Base-by-base conservation (phyloP, 257 asterid genomes). In the Thymus quinquecostatus region DNA sequence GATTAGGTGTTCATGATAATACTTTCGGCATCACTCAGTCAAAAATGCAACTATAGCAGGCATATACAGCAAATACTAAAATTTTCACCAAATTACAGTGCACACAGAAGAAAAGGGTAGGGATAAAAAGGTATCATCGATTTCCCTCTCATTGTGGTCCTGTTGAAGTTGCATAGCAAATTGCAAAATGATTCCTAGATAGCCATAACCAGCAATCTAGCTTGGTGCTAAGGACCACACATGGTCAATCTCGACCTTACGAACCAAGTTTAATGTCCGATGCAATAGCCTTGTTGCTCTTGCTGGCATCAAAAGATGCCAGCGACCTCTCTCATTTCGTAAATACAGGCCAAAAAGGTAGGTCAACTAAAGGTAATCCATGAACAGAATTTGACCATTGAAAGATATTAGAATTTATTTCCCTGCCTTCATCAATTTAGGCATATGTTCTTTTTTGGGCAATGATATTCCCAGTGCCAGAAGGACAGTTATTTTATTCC, bases 291-390 rank as follows among this genome's bases (percentile, higher is more conserved):
- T 71, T 70, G 58, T 47, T 66, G 63, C 63, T 64, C 76, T 58
- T 67, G 66, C 55, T 34, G 45, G 79, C 73, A 80, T 80, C 79
- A 50, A 64, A 71, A 72, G 73, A 74, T 78, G 74, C 80, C 56
- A 66, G 75, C 36, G 56, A 71, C 40, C 59, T 66, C 43, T 71
- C 53, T 36, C 54, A 68, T 45, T 58, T 75, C 56, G 60, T 41
- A 58, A 10, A 48, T 14, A 50, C 60, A 68, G 59, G 55, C 71
- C 67, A 44, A 28, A 28, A 61, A 60, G 41, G 65, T 21, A 40
- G 69, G 75, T 51, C 74, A 55, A 61, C n/a, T 32, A 36, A 60
- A 75, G 60, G 73, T 33, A 28, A 45, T 61, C 55, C 60, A 51
- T 79, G 79, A 62, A 45, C 71, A 33, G 60, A 70, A 65, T 71